Base-by-base conservation (phyloP, 1,284 basidiomycete genomes). In the Sporisorium sorghi region DNA sequence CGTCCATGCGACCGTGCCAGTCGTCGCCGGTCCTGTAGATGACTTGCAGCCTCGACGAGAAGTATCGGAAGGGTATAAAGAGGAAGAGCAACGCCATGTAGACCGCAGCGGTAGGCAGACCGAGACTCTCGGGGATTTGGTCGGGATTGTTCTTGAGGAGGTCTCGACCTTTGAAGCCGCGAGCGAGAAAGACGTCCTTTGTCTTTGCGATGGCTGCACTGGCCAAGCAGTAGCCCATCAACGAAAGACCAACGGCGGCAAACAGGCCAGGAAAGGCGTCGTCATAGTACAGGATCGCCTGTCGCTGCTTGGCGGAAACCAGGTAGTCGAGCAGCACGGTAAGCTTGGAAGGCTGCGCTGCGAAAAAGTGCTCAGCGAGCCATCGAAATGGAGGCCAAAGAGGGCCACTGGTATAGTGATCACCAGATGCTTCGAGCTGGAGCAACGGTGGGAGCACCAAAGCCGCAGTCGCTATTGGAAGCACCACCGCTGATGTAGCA, bases 91-190 rank as follows among this genome's bases (percentile, higher is more conserved):
- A 85, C 15, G 93, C 88, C 67, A 98, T 91, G 85, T 98, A 98
- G 58, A 95, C 88, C 1, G 91, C 89, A 1, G 95, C 94, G 75
- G 92, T 92, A 46, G 97, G 91, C 43, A 98, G 89, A 1, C 97
- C 96, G 67, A 92, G 89, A 70, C 92, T 93, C 86, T 99, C 97
- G 35, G 97, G 95, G 79, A 95, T 97, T 79, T 39, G 37, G 0
- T 63, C 49, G 1, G 40, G 21, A 12, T 49, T 54, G 23, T 58
- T 50, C 58, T 84, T 84, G 35, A 84, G 76, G 53, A 84, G 50
- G 43, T 84, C 83, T 19, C 71, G 42, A 15, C 83, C 83, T 23
- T 70, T 62, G 57, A 84, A 80, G 0, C 83, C 83, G 2, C 76
- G 46, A 10, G 68, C 57, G 19, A 64, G 24, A 47, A 84, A 83